phyloP scores from a whole-genome alignment of 2,329 filamentous ascomycete genomes.

The Endocalyx cinctus region DNA sequence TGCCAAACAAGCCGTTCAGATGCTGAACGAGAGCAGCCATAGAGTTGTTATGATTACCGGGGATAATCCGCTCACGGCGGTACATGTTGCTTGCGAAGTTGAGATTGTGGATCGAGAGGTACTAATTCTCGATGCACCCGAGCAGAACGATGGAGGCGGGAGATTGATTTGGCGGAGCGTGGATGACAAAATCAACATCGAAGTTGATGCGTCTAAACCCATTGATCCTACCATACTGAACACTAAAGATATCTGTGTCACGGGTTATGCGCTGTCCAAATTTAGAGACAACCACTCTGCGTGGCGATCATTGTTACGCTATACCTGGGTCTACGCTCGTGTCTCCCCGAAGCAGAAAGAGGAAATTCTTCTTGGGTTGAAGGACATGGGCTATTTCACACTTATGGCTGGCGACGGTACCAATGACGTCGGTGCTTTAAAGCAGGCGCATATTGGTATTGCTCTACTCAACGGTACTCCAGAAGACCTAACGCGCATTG shows the following conservation, averaged over 20 bases:
- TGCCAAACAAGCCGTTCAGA: constrained; percentile 86
- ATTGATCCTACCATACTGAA: constrained; percentile 77
- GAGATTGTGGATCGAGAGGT: constrained; percentile 97
- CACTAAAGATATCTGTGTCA: constrained; percentile 89
- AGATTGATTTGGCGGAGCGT: constrained; percentile 91
- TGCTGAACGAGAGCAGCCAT: constrained; percentile 98
- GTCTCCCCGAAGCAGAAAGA: constrained; percentile 99
- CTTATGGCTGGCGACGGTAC: constrained; percentile 98
- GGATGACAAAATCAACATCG: constrained; percentile 81
- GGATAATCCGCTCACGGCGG: constrained; percentile 93
- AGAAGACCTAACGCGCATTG: constrained; percentile 86
- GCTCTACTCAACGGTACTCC: constrained; percentile 91
- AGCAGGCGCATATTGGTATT: constrained; percentile 96
- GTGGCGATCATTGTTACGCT: constrained; percentile 71
- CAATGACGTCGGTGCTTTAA: constrained; percentile 94
- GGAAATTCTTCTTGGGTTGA: constrained; percentile 92
- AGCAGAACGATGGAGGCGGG: constrained; percentile 76
- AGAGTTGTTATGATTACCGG: constrained; percentile 99
- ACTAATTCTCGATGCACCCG: constrained; percentile 89
- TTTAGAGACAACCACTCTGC: constrained; percentile 72
- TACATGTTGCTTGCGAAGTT: constrained; percentile 90
- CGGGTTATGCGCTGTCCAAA: constrained; percentile 86
- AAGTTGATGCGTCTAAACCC: constrained; percentile 76
- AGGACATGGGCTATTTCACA: constrained; percentile 95
- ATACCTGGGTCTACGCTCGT: constrained; percentile 96